Percentiles rank a stretch among this genome's conserved stretches.
phyloP scores from a whole-genome alignment of 176 grass and related monocot genomes.

The Zoysia pacifica region DNA sequence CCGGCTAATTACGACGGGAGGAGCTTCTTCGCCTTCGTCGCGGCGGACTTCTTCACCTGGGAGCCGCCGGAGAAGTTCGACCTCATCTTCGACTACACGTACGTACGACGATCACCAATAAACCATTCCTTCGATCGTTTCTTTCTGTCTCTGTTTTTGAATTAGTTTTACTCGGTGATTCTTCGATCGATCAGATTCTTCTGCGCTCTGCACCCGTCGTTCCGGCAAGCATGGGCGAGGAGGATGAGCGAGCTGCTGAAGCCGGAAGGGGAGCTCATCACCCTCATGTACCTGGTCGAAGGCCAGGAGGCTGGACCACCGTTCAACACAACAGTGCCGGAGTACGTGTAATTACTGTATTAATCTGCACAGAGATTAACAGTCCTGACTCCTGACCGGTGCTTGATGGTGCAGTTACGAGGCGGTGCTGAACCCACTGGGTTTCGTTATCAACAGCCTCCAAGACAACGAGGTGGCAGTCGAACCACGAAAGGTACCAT shows the following conservation, averaged over 20 bases:
- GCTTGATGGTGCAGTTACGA: constrained; percentile 25
- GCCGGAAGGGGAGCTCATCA: constrained; percentile 77
- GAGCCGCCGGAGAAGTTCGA: constrained; percentile 44
- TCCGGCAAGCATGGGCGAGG: constrained; percentile 67
- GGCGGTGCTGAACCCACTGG: constrained; percentile 46
- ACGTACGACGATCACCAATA: not conserved
- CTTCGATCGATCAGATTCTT: constrained; percentile 48
- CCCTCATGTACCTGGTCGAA: constrained; percentile 74
- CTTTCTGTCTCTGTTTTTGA: too few species aligned
- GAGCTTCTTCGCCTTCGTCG: constrained; percentile 34
- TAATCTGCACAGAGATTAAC: too few species aligned
- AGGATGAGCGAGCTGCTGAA: constrained; percentile 61
- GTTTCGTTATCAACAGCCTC: constrained; percentile 34
- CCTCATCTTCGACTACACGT: constrained; percentile 65
- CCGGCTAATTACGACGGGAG: not conserved
- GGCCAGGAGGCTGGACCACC: constrained; percentile 48
- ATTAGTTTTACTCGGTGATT: too few species aligned
- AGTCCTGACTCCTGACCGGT: too few species aligned
- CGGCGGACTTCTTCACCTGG: constrained; percentile 51
- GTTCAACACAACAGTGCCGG: constrained; percentile 46
- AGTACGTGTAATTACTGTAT: constrained; percentile 30
- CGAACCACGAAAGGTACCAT: constrained; percentile 40
- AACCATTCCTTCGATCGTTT: too few species aligned
- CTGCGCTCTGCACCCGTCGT: constrained; percentile 65
- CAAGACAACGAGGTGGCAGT: constrained; percentile 57